Conservation (phyloP, 1,284 basidiomycete species). For the Ganoderma multipileum region DNA sequence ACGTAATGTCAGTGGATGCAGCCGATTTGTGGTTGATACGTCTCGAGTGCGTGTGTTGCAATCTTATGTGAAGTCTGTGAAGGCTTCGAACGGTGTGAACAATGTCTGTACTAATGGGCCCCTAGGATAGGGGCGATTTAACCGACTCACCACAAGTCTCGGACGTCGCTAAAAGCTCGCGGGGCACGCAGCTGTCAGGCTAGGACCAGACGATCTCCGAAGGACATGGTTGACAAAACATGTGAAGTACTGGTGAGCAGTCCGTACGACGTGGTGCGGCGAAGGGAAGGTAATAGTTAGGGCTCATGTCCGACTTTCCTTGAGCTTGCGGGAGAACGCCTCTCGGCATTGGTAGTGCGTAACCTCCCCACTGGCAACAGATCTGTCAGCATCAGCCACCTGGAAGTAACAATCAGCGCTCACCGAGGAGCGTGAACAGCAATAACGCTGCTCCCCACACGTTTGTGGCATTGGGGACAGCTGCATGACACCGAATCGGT, state of each 20-base stretch:
- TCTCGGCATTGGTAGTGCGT: slow-evolving; percentile 95
- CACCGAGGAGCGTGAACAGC: slow-evolving; percentile 90
- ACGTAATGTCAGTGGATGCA: background rate
- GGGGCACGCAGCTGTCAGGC: too few relatives aligned
- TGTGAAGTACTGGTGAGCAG: background rate
- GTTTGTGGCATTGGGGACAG: slow-evolving; percentile 95
- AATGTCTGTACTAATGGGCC: too few relatives aligned
- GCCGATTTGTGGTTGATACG: background rate
- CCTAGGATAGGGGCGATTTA: too few relatives aligned
- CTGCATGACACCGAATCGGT: slow-evolving; percentile 39
- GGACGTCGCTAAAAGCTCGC: too few relatives aligned
- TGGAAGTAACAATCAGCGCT: slow-evolving; percentile 28
- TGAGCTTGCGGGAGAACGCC: slow-evolving; percentile 69
- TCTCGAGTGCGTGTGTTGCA: too few relatives aligned
- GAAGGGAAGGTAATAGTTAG: too few relatives aligned
- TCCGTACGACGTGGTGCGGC: background rate
- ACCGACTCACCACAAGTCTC: too few relatives aligned
- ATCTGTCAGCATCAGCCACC: background rate
- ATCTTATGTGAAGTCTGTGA: too few relatives aligned
- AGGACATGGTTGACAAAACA: background rate
- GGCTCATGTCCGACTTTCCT: slow-evolving; percentile 41
- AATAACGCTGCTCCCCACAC: slow-evolving; percentile 93
- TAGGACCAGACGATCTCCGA: background rate
- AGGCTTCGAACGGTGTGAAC: too few relatives aligned
- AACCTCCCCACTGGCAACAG: slow-evolving; percentile 78